These are phyloP conservation scores for Candida albicans DNA, from an alignment of 1,139 yeast genomes.

Conservation along the genomic window DNA sequence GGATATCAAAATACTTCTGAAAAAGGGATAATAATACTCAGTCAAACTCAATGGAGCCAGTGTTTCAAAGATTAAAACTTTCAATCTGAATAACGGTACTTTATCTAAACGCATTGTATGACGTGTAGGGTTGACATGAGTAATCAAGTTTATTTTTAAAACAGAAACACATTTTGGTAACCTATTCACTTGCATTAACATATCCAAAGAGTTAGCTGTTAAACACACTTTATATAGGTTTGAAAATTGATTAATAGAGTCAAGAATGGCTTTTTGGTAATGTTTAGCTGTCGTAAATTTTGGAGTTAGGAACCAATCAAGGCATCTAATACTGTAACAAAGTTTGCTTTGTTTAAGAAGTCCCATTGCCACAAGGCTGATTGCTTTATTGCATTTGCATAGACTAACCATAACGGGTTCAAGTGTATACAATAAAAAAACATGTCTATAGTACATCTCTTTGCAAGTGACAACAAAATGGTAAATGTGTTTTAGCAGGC, in stretches of 20 bases:
- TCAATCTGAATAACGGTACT: conserved; percentile 2
- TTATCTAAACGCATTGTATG: not conserved
- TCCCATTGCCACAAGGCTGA: conserved; percentile 1
- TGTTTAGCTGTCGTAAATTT: conserved; percentile 2
- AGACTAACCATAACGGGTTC: conserved; percentile 2
- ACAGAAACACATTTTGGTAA: conserved; percentile 2
- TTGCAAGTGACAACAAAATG: conserved; percentile 7
- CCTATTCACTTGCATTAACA: not conserved
- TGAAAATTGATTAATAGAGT: not conserved
- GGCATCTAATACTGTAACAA: not conserved
- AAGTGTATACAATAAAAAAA: conserved; percentile 5
- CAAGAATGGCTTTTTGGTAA: not conserved
- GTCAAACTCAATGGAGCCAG: conserved; percentile 7
- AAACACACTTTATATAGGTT: not conserved
- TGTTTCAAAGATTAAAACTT: conserved; percentile 4
- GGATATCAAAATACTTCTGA: not conserved
- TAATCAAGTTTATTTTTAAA: conserved; percentile 2
- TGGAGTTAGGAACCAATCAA: conserved; percentile 6
- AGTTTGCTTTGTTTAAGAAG: conserved; percentile 1
- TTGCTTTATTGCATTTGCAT: not conserved
- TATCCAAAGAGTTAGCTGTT: conserved; percentile 4
- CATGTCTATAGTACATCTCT: conserved; percentile 4
- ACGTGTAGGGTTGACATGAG: conserved; percentile 4
- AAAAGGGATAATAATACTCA: conserved; percentile 2
- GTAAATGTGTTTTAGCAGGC: conserved; percentile 1